Conservation (phyloP, 1,284 basidiomycete genomes). For the Ustilago lituana region DNA sequence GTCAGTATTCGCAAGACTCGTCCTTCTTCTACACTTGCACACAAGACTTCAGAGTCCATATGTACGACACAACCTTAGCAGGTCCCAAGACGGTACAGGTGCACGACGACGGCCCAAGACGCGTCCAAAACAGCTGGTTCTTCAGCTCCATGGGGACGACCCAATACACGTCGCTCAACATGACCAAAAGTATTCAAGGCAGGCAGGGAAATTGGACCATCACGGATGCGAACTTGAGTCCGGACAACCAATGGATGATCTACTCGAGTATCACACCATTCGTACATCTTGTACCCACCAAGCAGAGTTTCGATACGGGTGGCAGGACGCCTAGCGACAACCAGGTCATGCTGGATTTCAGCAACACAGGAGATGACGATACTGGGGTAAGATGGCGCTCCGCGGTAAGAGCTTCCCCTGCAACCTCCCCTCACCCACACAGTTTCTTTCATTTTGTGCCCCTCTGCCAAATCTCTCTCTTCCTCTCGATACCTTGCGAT, state of each 20-base stretch:
- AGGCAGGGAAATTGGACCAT: constrained; percentile 63
- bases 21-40: constrained; percentile 69
- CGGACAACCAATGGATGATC: constrained; percentile 92
- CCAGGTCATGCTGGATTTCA: constrained; percentile 66
- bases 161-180: constrained; percentile 63
- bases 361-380: constrained; percentile 67
- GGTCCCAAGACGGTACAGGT: constrained; percentile 33
- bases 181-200: constrained; percentile 63
- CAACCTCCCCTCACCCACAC: background rate
- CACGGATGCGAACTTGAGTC: constrained; percentile 85
- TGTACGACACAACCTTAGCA: constrained; percentile 44
- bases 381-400: constrained; percentile 58
- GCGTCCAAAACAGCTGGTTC: constrained; percentile 35
- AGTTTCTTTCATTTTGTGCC: background rate
- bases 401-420: constrained; percentile 46
- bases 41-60: constrained; percentile 78
- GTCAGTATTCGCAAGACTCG: constrained; percentile 78
- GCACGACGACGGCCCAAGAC: constrained; percentile 41
- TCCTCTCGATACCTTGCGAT: no score
- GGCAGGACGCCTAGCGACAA: constrained; percentile 42
- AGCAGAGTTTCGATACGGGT: constrained; percentile 59
- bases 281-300: constrained; percentile 87
- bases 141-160: constrained; percentile 67
- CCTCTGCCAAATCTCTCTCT: no score
- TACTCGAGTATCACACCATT: constrained; percentile 72